These are phyloP conservation scores for Phytophthora colocasiae DNA, from an alignment of 352 stramenopile genomes.

Conservation along the genomic window DNA sequence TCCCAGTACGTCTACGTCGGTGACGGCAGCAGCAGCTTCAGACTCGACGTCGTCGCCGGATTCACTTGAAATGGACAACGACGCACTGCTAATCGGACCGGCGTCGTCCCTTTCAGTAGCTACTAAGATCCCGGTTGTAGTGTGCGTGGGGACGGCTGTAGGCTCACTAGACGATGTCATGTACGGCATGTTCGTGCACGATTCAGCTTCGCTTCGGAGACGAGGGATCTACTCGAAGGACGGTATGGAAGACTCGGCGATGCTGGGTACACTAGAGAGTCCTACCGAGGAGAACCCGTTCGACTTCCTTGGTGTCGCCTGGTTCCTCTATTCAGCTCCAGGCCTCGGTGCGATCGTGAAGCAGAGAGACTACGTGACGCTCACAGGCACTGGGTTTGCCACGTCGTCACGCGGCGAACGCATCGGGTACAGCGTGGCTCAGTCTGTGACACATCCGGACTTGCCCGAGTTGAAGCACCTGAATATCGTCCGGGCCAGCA, in stretches of 20 bases:
- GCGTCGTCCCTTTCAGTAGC: constrained; percentile 51
- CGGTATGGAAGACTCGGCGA: constrained; percentile 45
- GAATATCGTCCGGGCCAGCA: constrained; percentile 46
- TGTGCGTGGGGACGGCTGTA: constrained; percentile 42
- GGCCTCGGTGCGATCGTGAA: constrained; percentile 38
- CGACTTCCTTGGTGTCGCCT: constrained; percentile 50
- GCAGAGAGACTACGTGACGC: constrained; percentile 52
- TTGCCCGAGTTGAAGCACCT: constrained; percentile 46
- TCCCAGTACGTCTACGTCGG: neutral
- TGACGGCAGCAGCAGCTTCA: constrained; percentile 1
- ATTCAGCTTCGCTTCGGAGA: constrained; percentile 43
- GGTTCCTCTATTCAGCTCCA: constrained; percentile 51
- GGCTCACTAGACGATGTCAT: constrained; percentile 62
- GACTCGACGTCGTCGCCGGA: constrained; percentile 21
- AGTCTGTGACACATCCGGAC: constrained; percentile 57
- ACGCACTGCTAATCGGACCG: constrained; percentile 48
- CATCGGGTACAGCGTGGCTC: constrained; percentile 49
- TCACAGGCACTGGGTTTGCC: constrained; percentile 38
- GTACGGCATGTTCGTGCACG: constrained; percentile 52
- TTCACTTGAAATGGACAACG: constrained; percentile 12
- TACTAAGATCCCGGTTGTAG: constrained; percentile 42
- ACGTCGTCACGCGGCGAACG: constrained; percentile 51
- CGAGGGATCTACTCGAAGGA: constrained; percentile 45
- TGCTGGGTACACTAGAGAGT: constrained; percentile 47
- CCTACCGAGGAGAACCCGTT: constrained; percentile 49